Conservation (phyloP, 2,329 filamentous ascomycete genomes). For the Leptosphaerulina australis region DNA sequence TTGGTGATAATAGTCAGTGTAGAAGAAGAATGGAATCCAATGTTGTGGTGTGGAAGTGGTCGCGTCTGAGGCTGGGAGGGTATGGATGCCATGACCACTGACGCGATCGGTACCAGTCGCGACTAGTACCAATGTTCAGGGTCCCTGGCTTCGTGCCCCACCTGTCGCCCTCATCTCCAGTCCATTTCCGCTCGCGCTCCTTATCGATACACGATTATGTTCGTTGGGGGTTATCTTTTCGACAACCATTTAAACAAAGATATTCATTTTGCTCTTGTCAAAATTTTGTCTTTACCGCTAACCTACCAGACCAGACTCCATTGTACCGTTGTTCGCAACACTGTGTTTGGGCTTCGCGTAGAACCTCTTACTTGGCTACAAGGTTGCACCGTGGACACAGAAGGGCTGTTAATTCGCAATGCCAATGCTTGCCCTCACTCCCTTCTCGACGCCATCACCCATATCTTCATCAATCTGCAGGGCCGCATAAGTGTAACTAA, state of each 20-base stretch:
- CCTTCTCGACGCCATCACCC: constrained; percentile 8
- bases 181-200: constrained; percentile 8
- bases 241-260: background rate
- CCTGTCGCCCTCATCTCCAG: constrained; percentile 11
- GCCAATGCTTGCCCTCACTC: constrained; percentile 1
- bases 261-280: too few relatives aligned
- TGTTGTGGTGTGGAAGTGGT: constrained; percentile 16
- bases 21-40: constrained; percentile 1
- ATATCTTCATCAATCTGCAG: constrained; percentile 6
- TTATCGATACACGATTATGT: constrained; percentile 12
- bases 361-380: constrained; percentile 4
- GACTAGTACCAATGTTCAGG: too few relatives aligned
- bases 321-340: too few relatives aligned
- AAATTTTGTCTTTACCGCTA: too few relatives aligned
- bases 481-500: constrained; percentile 12
- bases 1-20: background rate
- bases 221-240: too few relatives aligned
- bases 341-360: too few relatives aligned
- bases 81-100: constrained; percentile 11
- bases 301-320: too few relatives aligned
- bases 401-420: constrained; percentile 8
- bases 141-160: constrained; percentile 7
- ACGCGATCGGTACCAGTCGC: constrained; percentile 15
- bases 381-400: constrained; percentile 10
- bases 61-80: constrained; percentile 23